Base-by-base conservation (phyloP, 176 grass and related monocot species). In the Oryza glumipatula region DNA sequence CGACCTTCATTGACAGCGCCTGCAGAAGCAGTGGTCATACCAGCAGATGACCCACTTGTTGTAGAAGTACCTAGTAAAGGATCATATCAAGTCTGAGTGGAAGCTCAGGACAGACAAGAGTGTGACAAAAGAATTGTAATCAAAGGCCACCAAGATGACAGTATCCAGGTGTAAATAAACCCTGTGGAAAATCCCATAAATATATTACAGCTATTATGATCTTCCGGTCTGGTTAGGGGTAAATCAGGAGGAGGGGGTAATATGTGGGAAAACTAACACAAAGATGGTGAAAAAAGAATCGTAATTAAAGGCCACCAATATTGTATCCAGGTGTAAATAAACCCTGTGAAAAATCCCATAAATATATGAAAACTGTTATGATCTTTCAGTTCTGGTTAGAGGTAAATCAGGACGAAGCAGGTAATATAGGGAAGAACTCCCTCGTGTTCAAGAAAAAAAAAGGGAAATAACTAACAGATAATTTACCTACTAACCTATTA, bases 1-100 rank as follows among this genome's bases (percentile, higher is more conserved):
- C 1, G 38, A 45, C 67, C 72, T 44, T 68, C 75, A 14, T 85
- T 79, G 68, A 54, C 35, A 35, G 21, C 35, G 6, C 80, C 81
- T 28, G 46, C 74, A 77, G 87, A 64, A 89, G 47, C 70, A 35
- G 70, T 70, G 65, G 68, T 46, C 7, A 36, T 72, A 88, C 69
- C 84, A 85, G 21, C 83, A 68, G 89, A 85, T 80, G 88, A 77
- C 70, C 74, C 79, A 88, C 82, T 78, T 68, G 82, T 52, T 49
- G 76, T 41, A 63, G 87, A 83, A 73, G 67, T 39, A 48, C 93
- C 93, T 91, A 84, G 54, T 76, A 76, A 58, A 77, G 41, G 61
- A 69, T 35, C 33, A 88, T n/a, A 80, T 36, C 46, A 46, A 56
- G 15, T 60, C 24, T 84, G 17, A 89, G 19, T 0, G 21, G 48